Conservation (phyloP, 257 asterid species). For the Voacanga thouarsii region DNA sequence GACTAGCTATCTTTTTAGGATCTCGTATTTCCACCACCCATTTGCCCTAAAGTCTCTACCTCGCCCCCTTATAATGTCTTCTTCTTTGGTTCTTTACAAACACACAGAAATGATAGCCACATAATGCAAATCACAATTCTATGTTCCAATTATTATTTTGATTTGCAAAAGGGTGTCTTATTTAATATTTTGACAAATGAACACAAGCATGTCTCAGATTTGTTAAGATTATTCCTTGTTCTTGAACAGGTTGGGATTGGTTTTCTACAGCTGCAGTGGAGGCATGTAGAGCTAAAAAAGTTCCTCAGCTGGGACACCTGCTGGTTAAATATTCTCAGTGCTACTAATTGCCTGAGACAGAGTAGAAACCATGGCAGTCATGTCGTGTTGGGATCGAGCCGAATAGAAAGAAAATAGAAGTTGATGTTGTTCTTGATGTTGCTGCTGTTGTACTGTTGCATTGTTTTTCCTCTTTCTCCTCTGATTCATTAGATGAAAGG, state of each 20-base stretch:
- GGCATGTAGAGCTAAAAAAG: constrained; percentile 4
- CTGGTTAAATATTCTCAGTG: constrained; percentile 16
- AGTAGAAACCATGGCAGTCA: constrained; percentile 75
- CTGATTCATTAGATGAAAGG: too few species aligned
- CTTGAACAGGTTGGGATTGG: constrained; percentile 35
- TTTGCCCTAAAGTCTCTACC: constrained; percentile 90
- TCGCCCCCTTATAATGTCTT: constrained; percentile 75
- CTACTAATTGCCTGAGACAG: constrained; percentile 83
- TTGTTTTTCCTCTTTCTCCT: too few species aligned
- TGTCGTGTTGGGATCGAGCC: constrained; percentile 67
- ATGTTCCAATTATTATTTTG: too few species aligned
- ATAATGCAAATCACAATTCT: not conserved
- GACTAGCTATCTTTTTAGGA: constrained; percentile 73
- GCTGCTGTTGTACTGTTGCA: not conserved
- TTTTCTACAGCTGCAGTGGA: constrained; percentile 18
- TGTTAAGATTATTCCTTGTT: constrained; percentile 59
- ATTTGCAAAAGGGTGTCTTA: too few species aligned
- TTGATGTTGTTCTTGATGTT: not conserved
- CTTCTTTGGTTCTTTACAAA: constrained; percentile 35
- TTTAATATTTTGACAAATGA: too few species aligned
- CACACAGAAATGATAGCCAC: not conserved
- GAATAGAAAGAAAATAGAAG: constrained; percentile 47
- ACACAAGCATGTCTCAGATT: not conserved
- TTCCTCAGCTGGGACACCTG: constrained; percentile 8
- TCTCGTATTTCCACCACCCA: constrained; percentile 91